A percentile compares a stretch with the other conserved stretches of the same genome.
These are phyloP conservation scores for Penicillium ochrochloron DNA, from an alignment of 495 filamentous ascomycete genomes.

Conservation along the genomic window DNA sequence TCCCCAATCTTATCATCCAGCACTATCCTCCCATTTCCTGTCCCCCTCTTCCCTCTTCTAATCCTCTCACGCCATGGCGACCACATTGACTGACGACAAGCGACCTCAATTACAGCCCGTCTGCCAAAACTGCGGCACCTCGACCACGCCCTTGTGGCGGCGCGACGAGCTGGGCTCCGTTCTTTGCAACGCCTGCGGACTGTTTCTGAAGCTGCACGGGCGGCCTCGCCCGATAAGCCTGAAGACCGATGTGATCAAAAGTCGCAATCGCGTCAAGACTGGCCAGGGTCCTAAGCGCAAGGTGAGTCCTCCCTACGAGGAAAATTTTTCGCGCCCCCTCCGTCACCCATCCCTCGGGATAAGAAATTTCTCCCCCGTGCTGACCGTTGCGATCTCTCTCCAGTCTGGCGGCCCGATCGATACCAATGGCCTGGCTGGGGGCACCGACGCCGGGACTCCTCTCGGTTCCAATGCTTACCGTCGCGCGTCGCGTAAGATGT, in stretches of 20 bases:
- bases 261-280: slow-evolving; percentile 96
- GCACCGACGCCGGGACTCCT: slow-evolving; percentile 61
- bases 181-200: slow-evolving; percentile 98
- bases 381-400: slow-evolving; percentile 31
- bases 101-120: slow-evolving; percentile 78
- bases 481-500: slow-evolving; percentile 71
- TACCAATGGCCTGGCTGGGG: slow-evolving; percentile 59
- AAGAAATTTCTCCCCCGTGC: slow-evolving; percentile 34
- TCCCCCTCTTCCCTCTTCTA: slow-evolving; percentile 27
- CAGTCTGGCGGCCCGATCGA: slow-evolving; percentile 58
- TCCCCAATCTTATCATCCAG: slow-evolving; percentile 56
- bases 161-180: slow-evolving; percentile 94
- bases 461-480: slow-evolving; percentile 59
- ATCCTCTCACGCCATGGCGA: slow-evolving; percentile 54
- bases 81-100: slow-evolving; percentile 60
- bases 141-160: slow-evolving; percentile 95
- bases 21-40: slow-evolving; percentile 28
- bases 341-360: slow-evolving; percentile 18
- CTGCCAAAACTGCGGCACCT: slow-evolving; percentile 96
- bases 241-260: slow-evolving; percentile 99
- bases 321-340: slow-evolving; percentile 35
- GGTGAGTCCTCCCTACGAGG: slow-evolving; percentile 52
- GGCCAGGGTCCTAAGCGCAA: slow-evolving; percentile 88
- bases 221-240: slow-evolving; percentile 90
- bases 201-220: slow-evolving; percentile 96